Conservation (phyloP, 305 asterid species). For the Plantago coronopus region DNA sequence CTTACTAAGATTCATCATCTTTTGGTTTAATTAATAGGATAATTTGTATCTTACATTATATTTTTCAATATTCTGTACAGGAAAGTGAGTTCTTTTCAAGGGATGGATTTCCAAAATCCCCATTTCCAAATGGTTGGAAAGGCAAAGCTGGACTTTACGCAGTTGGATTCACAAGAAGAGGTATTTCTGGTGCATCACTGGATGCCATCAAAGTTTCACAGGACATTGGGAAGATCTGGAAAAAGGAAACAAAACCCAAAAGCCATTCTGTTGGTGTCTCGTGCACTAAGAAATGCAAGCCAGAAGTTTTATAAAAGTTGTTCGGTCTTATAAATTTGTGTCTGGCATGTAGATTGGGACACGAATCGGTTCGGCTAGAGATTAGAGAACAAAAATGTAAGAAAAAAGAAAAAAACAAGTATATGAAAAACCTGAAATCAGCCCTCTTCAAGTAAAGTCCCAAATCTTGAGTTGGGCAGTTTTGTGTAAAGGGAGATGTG, state of each 20-base stretch:
- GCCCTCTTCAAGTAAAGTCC: slow-evolving; percentile 63
- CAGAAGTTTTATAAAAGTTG: slow-evolving; percentile 22
- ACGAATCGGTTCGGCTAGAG: slow-evolving; percentile 29
- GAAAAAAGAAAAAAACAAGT: slow-evolving; percentile 7
- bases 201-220: slow-evolving; percentile 73
- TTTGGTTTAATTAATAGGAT: not conserved
- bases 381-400: slow-evolving; percentile 22
- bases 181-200: slow-evolving; percentile 74
- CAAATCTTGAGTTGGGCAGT: slow-evolving; percentile 39
- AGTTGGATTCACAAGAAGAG: slow-evolving; percentile 83
- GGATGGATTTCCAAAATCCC: slow-evolving; percentile 67
- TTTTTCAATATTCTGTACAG: slow-evolving; percentile 28
- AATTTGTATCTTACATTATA: slow-evolving; percentile 3
- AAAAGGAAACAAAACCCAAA: slow-evolving; percentile 56
- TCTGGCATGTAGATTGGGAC: slow-evolving; percentile 25
- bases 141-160: slow-evolving; percentile 82
- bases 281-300: slow-evolving; percentile 44
- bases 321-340: slow-evolving; percentile 4
- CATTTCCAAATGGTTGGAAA: slow-evolving; percentile 90
- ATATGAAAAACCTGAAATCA: slow-evolving; percentile 25
- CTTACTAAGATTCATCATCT: not conserved
- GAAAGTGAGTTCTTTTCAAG: slow-evolving; percentile 60
- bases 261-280: slow-evolving; percentile 40
- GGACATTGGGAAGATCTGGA: slow-evolving; percentile 80
- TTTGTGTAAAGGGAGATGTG: slow-evolving; percentile 54